A percentile compares a stretch with the other conserved stretches of the same genome.
These are phyloP conservation scores for Apophysomyces sp. DNA, from an alignment of 371 early-diverging fungal species.

Conservation along the genomic window DNA sequence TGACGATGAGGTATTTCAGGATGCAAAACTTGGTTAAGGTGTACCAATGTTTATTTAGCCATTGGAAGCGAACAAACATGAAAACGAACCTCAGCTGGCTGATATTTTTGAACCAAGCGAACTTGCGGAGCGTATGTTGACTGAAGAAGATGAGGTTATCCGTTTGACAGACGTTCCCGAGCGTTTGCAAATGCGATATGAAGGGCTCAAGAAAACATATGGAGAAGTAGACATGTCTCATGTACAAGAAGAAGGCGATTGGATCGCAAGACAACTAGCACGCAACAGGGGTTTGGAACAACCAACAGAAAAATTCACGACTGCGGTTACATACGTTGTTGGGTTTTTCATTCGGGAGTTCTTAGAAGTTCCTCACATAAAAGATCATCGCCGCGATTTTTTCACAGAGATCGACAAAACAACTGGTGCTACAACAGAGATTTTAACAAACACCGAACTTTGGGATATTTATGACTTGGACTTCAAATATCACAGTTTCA, in stretches of 20 bases:
- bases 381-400: constrained; percentile 84
- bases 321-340: constrained; percentile 54
- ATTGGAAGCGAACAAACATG: constrained; percentile 18
- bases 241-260: constrained; percentile 61
- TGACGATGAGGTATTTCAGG: constrained; percentile 25
- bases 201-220: constrained; percentile 42
- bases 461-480: constrained; percentile 92
- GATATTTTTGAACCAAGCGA: constrained; percentile 93
- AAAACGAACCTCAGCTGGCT: constrained; percentile 60
- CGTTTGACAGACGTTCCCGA: constrained; percentile 90
- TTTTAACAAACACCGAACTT: constrained; percentile 70
- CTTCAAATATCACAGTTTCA: constrained; percentile 71
- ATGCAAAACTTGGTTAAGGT: neutral
- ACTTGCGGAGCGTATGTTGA: constrained; percentile 86
- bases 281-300: constrained; percentile 20
- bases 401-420: constrained; percentile 52
- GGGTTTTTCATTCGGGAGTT: constrained; percentile 72
- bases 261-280: constrained; percentile 53
- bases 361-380: constrained; percentile 92
- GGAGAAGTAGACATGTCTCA: constrained; percentile 36
- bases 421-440: constrained; percentile 44
- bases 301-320: constrained; percentile 26
- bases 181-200: constrained; percentile 79
- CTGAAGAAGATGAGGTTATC: constrained; percentile 89
- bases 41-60: neutral